Base-by-base conservation (phyloP, 768 basidiomycete species). In the Vararia minispora region DNA sequence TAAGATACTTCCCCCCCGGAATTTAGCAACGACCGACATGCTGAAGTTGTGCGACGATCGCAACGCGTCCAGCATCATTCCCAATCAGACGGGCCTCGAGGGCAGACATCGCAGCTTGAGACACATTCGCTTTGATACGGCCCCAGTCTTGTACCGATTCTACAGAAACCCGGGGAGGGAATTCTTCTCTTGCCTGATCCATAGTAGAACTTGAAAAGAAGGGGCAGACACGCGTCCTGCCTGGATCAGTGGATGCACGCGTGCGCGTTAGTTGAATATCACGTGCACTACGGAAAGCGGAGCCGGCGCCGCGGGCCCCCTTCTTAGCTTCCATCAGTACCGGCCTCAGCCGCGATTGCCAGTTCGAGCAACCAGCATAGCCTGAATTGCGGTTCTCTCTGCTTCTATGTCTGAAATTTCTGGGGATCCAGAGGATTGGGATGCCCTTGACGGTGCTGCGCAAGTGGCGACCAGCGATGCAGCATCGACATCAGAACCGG, bases 61-160 rank as follows among this genome's bases (percentile, higher is more conserved):
- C 26, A 5, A 28, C 33, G 16, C 37, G 34, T 17, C 32, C 33
- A 2, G 43, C 41, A 22, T 35, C 34, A 17, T 5, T 37, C 28
- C 27, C 37, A 16, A 35, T 31, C 23, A 48, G 17, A 4, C 37
- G 13, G 22, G 40, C 35, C 14, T 48, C 39, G 14, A 48, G 37
- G 23, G 23, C 32, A 10, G 39, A 35, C 1, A 35, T 11, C 11
- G 43, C 45, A 14, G 47, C 45, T 6, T 40, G 34, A 4, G 41
- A 21, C 11, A 46, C 46, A 21, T 46, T 48, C 2, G 40, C 23
- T 32, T 46, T 40, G 27, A 49, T 34, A 7, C 41, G 28, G 35
- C 46, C 30, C 47, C 48, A 50, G 10, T 50, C 41, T 37, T 31
- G 35, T 8, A 32, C 28, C 20, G 43, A 28, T 25, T 48, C 47